Evolutionary conservation across 768 basidiomycete species (phyloP).

Genomic region (Grammothele lineata): DNA sequence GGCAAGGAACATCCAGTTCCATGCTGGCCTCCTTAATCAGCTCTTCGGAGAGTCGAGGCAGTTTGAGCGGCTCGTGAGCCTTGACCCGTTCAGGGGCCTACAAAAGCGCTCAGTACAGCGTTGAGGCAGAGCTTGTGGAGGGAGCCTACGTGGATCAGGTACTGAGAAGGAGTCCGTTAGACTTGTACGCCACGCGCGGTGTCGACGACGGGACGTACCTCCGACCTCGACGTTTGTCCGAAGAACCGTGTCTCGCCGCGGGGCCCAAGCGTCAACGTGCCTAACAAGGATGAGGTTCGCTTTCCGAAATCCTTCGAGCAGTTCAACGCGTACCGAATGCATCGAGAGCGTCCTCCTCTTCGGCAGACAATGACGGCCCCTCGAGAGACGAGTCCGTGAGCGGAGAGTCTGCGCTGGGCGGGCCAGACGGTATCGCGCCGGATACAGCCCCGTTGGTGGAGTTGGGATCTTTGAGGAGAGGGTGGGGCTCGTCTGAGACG

Average conservation of each 20-base stretch:
- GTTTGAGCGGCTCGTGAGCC: slow-evolving; percentile 8
- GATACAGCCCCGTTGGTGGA: not conserved
- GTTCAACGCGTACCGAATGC: slow-evolving; percentile 38
- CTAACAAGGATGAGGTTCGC: slow-evolving; percentile 25
- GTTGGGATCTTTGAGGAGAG: slow-evolving; percentile 32
- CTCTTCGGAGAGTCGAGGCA: slow-evolving; percentile 37
- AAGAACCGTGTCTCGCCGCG: slow-evolving; percentile 53
- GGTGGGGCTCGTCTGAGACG: slow-evolving; percentile 47
- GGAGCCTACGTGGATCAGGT: slow-evolving; percentile 53
- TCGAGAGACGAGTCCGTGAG: slow-evolving; percentile 2
- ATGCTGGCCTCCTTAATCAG: slow-evolving; percentile 36
- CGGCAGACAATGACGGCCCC: slow-evolving; percentile 11
- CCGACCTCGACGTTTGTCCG: slow-evolving; percentile 63
- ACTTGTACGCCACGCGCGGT: no score
- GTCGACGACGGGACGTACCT: slow-evolving; percentile 51
- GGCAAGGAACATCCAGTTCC: slow-evolving; percentile 23
- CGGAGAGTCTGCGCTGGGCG: slow-evolving; percentile 1
- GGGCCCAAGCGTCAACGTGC: slow-evolving; percentile 54
- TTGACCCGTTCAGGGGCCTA: slow-evolving; percentile 25
- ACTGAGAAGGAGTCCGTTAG: no score
- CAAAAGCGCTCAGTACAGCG: no score
- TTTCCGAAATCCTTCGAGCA: not conserved
- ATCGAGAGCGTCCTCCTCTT: slow-evolving; percentile 46
- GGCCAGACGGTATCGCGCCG: not conserved
- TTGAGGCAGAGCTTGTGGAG: no score